Evolutionary conservation across 2,329 filamentous ascomycete species (phyloP), one percentile per base, ranked within the genome.

Genomic region (Thielaviopsis musarum): DNA sequence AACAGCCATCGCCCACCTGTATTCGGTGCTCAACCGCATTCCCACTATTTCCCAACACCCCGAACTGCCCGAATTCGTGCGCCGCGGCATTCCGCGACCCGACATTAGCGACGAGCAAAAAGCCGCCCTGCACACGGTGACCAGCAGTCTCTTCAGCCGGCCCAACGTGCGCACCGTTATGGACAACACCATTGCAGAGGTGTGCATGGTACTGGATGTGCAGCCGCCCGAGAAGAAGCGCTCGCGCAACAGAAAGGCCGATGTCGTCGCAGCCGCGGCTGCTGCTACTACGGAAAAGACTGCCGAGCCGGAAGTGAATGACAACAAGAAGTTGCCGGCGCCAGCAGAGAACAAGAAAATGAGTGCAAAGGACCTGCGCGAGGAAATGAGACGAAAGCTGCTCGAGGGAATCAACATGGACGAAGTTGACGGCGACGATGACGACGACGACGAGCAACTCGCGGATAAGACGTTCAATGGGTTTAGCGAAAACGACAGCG

Each of bases 41-140:
- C 80, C 79, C 64, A 69, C 72, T 52, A 70, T 82, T 52, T 76
- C 77, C 63, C 74, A 75, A 57, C 73, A 75, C 2, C 70, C 74
- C n/a, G 70, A 73, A 56, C 71, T 81, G 15, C 78, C 79, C 51
- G 70, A 74, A 54, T 69, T 74, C 19, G 69, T 81, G 48, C 75
- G 72, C 58, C 68, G 66, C 17, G 72, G 74, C 26, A 67, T 79
- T 0, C 70, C 77, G 17, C 80, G 77, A 63, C 75, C 77, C 2
- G 70, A 77, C 1, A 67, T 81, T 2, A 72, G 75, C 1, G 76
- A 77, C 52, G 78, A 81, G 57, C 77, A 81, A 64, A 71, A 70
- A 57, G 64, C 67, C 0, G 73, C 76, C 2, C 69, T 81, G 26
- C 79, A 82, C 65, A 82, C 82, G 66, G 79, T 83, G 57, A 82